Conservation (phyloP, 768 basidiomycete species). For the Leccinellum rugosiceps region DNA sequence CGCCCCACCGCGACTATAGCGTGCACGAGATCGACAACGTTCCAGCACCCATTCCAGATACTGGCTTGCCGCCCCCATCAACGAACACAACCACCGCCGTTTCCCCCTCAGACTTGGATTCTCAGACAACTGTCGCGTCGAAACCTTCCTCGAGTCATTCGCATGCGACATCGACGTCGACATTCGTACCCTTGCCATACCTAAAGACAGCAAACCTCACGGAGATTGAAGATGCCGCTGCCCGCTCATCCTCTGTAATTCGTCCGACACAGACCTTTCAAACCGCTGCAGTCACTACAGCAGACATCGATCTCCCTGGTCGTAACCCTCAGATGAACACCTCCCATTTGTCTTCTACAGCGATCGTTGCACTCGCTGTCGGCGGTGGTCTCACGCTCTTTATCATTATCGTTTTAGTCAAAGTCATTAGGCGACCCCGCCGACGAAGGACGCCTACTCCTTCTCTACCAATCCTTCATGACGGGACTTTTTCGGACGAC, state of each 20-base stretch:
- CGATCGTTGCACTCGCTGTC: conserved; percentile 53
- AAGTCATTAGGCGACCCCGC: conserved; percentile 46
- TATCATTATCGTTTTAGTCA: conserved; percentile 46
- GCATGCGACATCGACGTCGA: conserved; percentile 15
- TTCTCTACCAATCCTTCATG: conserved; percentile 70
- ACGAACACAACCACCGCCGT: conserved; percentile 4
- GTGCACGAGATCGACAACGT: conserved; percentile 28
- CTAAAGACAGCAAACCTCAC: conserved; percentile 27
- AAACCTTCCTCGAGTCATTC: conserved; percentile 11
- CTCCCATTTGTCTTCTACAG: conserved; percentile 42
- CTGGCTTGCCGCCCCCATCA: conserved; percentile 29
- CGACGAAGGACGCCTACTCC: conserved; percentile 60
- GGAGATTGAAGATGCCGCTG: conserved; percentile 14
- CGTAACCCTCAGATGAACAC: conserved; percentile 11
- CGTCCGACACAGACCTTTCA: conserved; percentile 3
- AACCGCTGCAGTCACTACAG: conserved; percentile 1
- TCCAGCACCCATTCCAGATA: conserved; percentile 31
- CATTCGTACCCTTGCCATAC: conserved; percentile 30
- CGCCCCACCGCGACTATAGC: conserved; percentile 24
- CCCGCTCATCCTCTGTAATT: conserved; percentile 9
- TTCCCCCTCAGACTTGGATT: conserved; percentile 14
- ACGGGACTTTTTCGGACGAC: conserved; percentile 47
- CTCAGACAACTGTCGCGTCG: conserved; percentile 23
- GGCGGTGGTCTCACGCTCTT: conserved; percentile 49
- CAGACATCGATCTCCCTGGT: not conserved